Evolutionary conservation across 306 rosid genomes (phyloP).

Genomic region (Notholithocarpus densiflorus): DNA sequence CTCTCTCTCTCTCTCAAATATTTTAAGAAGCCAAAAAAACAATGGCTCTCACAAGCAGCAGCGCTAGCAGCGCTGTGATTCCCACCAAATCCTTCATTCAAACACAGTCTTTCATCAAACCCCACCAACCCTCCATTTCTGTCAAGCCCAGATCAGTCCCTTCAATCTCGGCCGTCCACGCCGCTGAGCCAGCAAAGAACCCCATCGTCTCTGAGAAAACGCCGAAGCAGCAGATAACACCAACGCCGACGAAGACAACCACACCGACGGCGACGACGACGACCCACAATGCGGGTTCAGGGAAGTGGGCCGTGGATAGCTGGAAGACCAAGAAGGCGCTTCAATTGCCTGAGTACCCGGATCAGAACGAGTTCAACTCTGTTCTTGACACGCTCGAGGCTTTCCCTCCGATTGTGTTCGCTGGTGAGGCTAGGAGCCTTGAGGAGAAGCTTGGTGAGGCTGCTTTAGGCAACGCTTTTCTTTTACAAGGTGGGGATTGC

Average conservation of each 20-base stretch:
- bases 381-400: constrained; percentile 75
- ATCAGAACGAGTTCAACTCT: constrained; percentile 55
- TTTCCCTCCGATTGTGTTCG: constrained; percentile 94
- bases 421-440: constrained; percentile 85
- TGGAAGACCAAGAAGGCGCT: constrained; percentile 89
- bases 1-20: neutral
- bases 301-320: constrained; percentile 62
- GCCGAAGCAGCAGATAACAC: constrained; percentile 12
- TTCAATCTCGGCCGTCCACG: constrained; percentile 62
- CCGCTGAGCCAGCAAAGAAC: constrained; percentile 82
- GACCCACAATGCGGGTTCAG: constrained; percentile 32
- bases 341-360: constrained; percentile 88
- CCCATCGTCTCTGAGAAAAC: constrained; percentile 62
- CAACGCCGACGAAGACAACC: constrained; percentile 20
- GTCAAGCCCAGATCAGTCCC: constrained; percentile 24
- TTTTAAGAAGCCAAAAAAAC: neutral
- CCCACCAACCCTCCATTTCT: constrained; percentile 36
- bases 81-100: constrained; percentile 49
- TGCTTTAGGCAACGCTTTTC: constrained; percentile 87
- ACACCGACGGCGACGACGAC: neutral
- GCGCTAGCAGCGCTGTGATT: constrained; percentile 41
- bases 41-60: constrained; percentile 54
- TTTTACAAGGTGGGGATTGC: constrained; percentile 89
- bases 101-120: constrained; percentile 29
- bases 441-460: constrained; percentile 81